Conservation (phyloP, 1,284 basidiomycete species). For the Cystobasidium slooffiae region DNA sequence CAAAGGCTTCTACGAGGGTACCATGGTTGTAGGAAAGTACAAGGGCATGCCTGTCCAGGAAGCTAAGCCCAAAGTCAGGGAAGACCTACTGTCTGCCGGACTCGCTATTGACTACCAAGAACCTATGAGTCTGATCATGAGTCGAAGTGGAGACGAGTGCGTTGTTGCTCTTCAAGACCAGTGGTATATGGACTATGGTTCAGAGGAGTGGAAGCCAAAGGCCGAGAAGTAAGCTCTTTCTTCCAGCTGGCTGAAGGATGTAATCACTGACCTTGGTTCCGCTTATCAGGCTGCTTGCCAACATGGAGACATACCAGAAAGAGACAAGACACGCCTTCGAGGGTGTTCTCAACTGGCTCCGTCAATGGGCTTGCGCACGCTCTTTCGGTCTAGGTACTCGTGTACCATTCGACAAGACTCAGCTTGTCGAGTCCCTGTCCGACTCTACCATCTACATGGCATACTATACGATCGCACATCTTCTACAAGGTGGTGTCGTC, state of each 20-base stretch:
- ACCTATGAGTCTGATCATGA: conserved; percentile 90
- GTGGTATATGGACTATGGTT: conserved; percentile 99
- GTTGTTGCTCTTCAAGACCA: conserved; percentile 98
- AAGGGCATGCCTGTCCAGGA: conserved; percentile 85
- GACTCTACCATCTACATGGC: conserved; percentile 99
- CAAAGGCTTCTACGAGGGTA: conserved; percentile 95
- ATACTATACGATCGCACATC: conserved; percentile 93
- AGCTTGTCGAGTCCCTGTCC: conserved; percentile 93
- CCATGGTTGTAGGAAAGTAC: conserved; percentile 86
- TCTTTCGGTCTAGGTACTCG: conserved; percentile 95
- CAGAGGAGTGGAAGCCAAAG: conserved; percentile 80
- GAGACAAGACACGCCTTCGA: conserved; percentile 94
- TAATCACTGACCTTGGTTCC: background rate
- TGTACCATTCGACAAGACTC: conserved; percentile 95
- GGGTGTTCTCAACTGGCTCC: conserved; percentile 90
- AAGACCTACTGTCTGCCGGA: conserved; percentile 76
- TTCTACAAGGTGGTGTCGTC: conserved; percentile 71
- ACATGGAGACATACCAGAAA: conserved; percentile 85
- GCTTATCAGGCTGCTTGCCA: conserved; percentile 68
- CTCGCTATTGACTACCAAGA: conserved; percentile 91
- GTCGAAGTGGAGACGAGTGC: conserved; percentile 90
- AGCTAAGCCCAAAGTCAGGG: conserved; percentile 86
- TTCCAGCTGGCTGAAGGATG: background rate
- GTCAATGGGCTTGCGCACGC: conserved; percentile 98
- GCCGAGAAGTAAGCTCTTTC: conserved; percentile 71